Evolutionary conservation across 1,284 basidiomycete species (phyloP).

Genomic region (Marasmius sp.): DNA sequence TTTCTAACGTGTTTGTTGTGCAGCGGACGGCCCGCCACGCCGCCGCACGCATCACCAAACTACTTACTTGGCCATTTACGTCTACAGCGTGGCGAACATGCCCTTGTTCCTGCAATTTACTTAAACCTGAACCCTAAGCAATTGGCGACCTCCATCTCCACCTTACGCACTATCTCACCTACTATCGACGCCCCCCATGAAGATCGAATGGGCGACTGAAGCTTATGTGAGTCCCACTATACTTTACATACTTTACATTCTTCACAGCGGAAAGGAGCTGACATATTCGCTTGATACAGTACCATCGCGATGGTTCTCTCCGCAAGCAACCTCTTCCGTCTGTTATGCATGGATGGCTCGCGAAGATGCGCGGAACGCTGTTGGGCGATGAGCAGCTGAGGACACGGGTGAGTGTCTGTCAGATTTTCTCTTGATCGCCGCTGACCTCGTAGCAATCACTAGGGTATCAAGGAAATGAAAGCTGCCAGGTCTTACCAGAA

Average conservation of each 20-base stretch:
- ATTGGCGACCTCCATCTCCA: neutral
- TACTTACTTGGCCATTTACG: neutral
- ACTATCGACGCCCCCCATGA: constrained; percentile 28
- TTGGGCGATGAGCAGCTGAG: constrained; percentile 63
- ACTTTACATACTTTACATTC: neutral
- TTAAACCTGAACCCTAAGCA: neutral
- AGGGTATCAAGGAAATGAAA: constrained; percentile 50
- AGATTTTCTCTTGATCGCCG: neutral
- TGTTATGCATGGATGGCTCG: constrained; percentile 72
- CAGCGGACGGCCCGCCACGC: too few species aligned
- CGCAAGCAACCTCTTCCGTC: constrained; percentile 56
- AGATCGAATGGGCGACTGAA: constrained; percentile 48
- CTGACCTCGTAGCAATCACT: neutral
- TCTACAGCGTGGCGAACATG: neutral
- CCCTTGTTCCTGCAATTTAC: neutral
- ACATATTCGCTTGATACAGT: constrained; percentile 25
- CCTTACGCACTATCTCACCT: constrained; percentile 5
- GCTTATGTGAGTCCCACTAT: constrained; percentile 23
- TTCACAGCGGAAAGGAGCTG: neutral
- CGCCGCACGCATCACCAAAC: too few species aligned
- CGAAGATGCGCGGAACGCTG: constrained; percentile 76
- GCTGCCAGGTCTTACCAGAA: constrained; percentile 40
- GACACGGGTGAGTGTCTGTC: constrained; percentile 34
- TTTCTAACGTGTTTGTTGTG: neutral
- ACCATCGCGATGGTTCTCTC: constrained; percentile 47